Evolutionary conservation across 225 moss, liverwort and hornwort genomes (phyloP).

Genomic region (Lunularia cruciata): DNA sequence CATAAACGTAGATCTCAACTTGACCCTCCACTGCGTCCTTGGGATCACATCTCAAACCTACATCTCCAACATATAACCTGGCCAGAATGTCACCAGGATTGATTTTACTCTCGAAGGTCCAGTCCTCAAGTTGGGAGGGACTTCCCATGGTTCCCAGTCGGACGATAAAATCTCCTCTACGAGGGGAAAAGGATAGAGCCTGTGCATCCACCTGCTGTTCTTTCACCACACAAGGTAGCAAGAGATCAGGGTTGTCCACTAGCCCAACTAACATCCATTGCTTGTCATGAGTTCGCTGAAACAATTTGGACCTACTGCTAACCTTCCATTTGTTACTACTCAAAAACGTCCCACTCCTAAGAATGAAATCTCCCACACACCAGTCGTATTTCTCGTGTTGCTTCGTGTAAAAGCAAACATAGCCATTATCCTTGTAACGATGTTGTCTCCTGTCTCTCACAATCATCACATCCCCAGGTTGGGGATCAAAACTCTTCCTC

Average conservation of each 20-base stretch:
- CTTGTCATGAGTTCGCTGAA: conserved; percentile 19
- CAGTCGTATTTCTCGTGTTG: conserved; percentile 11
- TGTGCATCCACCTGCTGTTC: conserved; percentile 1
- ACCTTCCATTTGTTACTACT: conserved; percentile 8
- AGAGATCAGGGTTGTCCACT: conserved; percentile 15
- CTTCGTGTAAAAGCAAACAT: conserved; percentile 16
- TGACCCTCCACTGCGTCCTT: conserved; percentile 18
- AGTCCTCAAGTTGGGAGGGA: conserved; percentile 21
- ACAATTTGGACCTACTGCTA: neutral
- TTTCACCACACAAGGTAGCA: conserved; percentile 11
- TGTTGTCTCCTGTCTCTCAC: conserved; percentile 6
- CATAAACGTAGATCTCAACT: conserved; percentile 22
- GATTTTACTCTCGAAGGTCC: conserved; percentile 5
- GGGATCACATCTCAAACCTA: conserved; percentile 20
- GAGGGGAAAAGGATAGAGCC: conserved; percentile 6
- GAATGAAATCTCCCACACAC: conserved; percentile 22
- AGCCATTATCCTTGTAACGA: conserved; percentile 2
- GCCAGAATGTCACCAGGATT: conserved; percentile 24
- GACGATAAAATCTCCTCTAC: conserved; percentile 23
- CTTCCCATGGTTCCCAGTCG: conserved; percentile 2
- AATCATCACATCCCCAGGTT: conserved; percentile 25
- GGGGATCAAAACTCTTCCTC: neutral
- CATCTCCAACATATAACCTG: conserved; percentile 14
- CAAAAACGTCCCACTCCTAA: conserved; percentile 1
- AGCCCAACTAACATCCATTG: conserved; percentile 27